phyloP scores from a whole-genome alignment of 495 filamentous ascomycete species.

The Podospora pseudocomata region DNA sequence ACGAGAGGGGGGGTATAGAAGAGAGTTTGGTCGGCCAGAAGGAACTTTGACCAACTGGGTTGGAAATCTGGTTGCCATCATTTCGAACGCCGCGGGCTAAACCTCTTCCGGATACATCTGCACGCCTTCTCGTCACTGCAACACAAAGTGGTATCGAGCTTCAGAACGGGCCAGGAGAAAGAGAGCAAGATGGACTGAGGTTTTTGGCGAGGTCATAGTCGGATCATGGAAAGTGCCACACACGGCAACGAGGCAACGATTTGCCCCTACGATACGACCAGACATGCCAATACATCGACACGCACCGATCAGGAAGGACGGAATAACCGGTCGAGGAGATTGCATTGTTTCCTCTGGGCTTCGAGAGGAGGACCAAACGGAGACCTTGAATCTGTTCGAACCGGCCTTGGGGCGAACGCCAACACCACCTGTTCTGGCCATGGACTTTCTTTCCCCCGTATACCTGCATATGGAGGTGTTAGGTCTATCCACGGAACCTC shows the following conservation, averaged over 20 bases:
- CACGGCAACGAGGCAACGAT: background rate
- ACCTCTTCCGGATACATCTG: background rate
- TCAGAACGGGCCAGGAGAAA: background rate
- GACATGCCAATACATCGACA: background rate
- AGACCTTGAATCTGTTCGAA: background rate
- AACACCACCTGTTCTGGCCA: background rate
- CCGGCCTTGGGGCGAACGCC: background rate
- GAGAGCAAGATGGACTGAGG: background rate
- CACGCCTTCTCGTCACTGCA: background rate
- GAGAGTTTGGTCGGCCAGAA: background rate
- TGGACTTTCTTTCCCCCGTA: background rate
- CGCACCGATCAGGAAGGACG: background rate
- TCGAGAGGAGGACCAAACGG: background rate
- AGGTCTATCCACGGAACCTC: background rate
- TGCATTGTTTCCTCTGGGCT: background rate
- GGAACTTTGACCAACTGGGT: background rate
- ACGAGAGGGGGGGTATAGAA: background rate
- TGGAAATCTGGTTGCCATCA: background rate
- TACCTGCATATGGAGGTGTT: background rate
- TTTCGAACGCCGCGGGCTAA: background rate
- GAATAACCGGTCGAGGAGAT: background rate
- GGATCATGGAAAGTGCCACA: background rate
- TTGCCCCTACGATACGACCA: background rate
- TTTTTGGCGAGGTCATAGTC: background rate
- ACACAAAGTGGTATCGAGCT: background rate